Conservation (phyloP, 2,329 filamentous ascomycete species). For the Ophiostoma montium region DNA sequence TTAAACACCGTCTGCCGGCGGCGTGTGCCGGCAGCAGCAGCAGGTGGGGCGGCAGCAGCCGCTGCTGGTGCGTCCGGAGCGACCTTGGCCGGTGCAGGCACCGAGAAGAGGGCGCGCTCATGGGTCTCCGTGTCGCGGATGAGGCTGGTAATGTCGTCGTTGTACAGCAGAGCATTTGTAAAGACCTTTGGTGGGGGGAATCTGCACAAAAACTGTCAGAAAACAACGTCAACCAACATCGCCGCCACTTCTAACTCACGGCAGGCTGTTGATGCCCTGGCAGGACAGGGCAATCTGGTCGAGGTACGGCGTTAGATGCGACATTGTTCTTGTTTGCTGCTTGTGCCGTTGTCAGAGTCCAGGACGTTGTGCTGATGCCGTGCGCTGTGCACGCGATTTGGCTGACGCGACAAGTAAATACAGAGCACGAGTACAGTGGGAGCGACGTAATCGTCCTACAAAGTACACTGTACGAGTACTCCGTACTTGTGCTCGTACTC, state of each 20-base stretch:
- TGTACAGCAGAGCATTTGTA: conserved; percentile 78
- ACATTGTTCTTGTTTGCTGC: conserved; percentile 32
- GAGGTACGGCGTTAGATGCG: conserved; percentile 54
- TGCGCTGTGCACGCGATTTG: not conserved
- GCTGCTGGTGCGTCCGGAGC: conserved; percentile 12
- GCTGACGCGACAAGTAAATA: no score
- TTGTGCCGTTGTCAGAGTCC: not conserved
- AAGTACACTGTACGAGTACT: not conserved
- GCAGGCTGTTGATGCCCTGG: conserved; percentile 58
- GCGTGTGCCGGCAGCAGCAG: conserved; percentile 20
- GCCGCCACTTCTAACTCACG: conserved; percentile 32
- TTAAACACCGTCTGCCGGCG: conserved; percentile 53
- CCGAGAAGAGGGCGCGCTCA: conserved; percentile 87
- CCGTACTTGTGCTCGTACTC: not conserved
- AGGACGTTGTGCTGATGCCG: not conserved
- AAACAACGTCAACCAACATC: not conserved
- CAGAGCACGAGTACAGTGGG: no score
- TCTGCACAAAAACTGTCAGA: conserved; percentile 27
- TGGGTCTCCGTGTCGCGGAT: conserved; percentile 93
- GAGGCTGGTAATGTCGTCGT: conserved; percentile 82
- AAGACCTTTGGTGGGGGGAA: conserved; percentile 91
- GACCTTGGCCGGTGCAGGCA: conserved; percentile 48
- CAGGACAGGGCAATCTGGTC: conserved; percentile 68
- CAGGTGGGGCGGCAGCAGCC: conserved; percentile 29
- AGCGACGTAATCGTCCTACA: not conserved